Conservation (phyloP, 805 yeast genomes). For the Nakazawaea peltata region DNA sequence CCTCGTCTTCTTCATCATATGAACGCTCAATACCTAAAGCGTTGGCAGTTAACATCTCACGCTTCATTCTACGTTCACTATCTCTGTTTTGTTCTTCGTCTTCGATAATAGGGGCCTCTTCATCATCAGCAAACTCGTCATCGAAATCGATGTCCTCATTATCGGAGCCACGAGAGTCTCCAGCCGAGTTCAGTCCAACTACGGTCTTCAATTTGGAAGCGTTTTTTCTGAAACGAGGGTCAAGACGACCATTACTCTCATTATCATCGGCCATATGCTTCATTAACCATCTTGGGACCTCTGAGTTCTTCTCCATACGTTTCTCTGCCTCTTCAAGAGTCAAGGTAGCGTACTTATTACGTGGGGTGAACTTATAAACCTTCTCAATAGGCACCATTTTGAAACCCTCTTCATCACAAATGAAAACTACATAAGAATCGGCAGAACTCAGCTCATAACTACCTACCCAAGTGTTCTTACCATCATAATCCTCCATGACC, state of each 20-base stretch:
- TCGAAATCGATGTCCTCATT: constrained; percentile 92
- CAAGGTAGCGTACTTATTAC: constrained; percentile 88
- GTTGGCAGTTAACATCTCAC: constrained; percentile 77
- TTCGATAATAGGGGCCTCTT: constrained; percentile 96
- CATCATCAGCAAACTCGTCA: constrained; percentile 97
- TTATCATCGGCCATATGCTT: constrained; percentile 68
- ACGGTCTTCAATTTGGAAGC: constrained; percentile 29
- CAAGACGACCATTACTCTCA: constrained; percentile 44
- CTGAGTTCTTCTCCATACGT: constrained; percentile 72
- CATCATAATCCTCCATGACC: constrained; percentile 97
- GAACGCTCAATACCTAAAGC: constrained; percentile 46
- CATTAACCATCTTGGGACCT: constrained; percentile 94
- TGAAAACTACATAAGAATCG: constrained; percentile 78
- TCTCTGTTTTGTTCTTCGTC: constrained; percentile 91
- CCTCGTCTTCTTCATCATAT: constrained; percentile 49
- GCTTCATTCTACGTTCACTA: constrained; percentile 75
- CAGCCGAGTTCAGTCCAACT: constrained; percentile 26
- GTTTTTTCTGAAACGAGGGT: constrained; percentile 34
- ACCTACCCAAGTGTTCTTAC: constrained; percentile 91
- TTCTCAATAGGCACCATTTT: constrained; percentile 94
- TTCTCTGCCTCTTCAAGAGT: constrained; percentile 96
- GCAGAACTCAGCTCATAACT: constrained; percentile 80
- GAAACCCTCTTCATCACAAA: constrained; percentile 81
- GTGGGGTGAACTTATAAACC: constrained; percentile 85
- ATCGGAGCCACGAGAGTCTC: constrained; percentile 52